Base-by-base conservation (phyloP, 495 filamentous ascomycete genomes). In the Hypoxylon perforatum region DNA sequence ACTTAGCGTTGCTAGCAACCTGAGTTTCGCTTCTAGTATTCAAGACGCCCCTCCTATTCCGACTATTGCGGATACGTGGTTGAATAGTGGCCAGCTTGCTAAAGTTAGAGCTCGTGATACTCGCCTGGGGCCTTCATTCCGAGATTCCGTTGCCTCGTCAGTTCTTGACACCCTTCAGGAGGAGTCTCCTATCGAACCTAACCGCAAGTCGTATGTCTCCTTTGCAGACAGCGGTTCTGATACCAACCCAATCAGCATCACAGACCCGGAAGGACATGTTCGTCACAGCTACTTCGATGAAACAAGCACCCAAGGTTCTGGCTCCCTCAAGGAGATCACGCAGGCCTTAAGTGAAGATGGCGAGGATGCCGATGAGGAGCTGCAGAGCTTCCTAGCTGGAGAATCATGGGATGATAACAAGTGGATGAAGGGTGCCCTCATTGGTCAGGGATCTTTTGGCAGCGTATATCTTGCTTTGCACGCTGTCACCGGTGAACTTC, bases 341-440 rank as follows among this genome's bases (percentile, higher is more conserved):
- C 82, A 86, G 69, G 85, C 91, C 0, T 82, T 96, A 22, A 91
- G 90, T 68, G 88, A 94, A 39, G 94, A 97, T 71, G 94, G 92
- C 19, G 93, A 97, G 74, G 94, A 97, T 65, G 87, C 89, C 15
- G 91, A 93, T 69, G 87, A 88, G 66, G 89, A 88, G 54, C 82
- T 94, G 4, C 88, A 92, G 63, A 86, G 82, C 69, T 96, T 96
- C 81, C 82, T 97, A 38, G 89, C 92, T 38, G 92, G 92, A 33
- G 94, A 97, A 72, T 92, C 92, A 23, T 97, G 95, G 86, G 92
- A 96, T 58, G 91, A 95, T 41, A 89, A 93, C 78, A 93, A 94
- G 73, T 99, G 96, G 93, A 99, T 99, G 93, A 97, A 97, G 78
- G 95, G 95, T 71, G 92, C 93, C 12, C 80, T 98, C 47, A 99